Conservation (phyloP, 1,284 basidiomycete genomes). For the Malassezia slooffiae region DNA sequence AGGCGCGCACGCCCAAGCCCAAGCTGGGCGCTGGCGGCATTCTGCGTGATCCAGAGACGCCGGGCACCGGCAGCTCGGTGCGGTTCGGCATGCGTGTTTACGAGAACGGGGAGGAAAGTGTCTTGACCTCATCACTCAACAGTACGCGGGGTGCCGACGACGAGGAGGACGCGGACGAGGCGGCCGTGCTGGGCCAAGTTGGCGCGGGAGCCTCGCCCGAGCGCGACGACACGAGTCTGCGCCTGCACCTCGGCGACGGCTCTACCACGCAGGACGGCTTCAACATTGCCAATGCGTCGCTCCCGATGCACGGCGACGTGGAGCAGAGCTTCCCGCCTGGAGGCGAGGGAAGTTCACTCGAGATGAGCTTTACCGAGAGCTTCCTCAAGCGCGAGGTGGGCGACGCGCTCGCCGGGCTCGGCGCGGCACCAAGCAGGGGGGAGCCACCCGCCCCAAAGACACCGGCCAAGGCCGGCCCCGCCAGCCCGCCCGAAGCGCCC, state of each 20-base stretch:
- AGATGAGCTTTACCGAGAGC: slow-evolving; percentile 36
- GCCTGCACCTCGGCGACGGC: neutral
- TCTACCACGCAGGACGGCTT: neutral
- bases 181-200: neutral
- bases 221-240: no score
- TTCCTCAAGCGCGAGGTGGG: slow-evolving; percentile 32
- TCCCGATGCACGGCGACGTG: slow-evolving; percentile 6
- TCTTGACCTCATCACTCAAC: slow-evolving; percentile 11
- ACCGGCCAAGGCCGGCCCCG: no score
- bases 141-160: no score
- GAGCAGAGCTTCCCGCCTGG: no score
- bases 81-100: slow-evolving; percentile 20
- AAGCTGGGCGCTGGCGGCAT: no score
- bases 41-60: slow-evolving; percentile 16
- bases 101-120: slow-evolving; percentile 26
- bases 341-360: slow-evolving; percentile 13
- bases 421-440: no score
- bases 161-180: no score
- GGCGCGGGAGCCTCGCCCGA: neutral
- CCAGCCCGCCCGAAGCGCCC: no score
- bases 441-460: no score
- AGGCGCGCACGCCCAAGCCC: slow-evolving; percentile 2
- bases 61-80: slow-evolving; percentile 20
- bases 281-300: neutral
- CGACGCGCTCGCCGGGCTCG: slow-evolving; percentile 24